phyloP scores from a whole-genome alignment of 1,284 basidiomycete genomes.

The Blastosporella zonata region DNA sequence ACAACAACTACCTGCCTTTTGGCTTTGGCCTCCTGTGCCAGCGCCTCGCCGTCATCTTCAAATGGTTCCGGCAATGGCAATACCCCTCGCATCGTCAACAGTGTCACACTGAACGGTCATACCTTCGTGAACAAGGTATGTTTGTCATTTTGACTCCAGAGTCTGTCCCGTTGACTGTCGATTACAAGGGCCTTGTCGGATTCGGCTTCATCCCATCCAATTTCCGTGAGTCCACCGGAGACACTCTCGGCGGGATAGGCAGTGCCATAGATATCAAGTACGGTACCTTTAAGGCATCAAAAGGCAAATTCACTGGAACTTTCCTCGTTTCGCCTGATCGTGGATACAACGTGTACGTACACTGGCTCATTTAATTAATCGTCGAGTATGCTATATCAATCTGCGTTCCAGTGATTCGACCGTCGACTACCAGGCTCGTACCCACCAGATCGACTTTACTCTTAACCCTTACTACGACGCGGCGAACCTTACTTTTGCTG shows the following conservation, averaged over 20 bases:
- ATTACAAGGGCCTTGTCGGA: constrained; percentile 34
- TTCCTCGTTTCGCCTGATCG: constrained; percentile 53
- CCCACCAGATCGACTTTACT: constrained; percentile 49
- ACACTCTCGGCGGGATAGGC: constrained; percentile 41
- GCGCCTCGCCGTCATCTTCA: constrained; percentile 2
- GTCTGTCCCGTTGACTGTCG: background rate
- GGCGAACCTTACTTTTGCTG: constrained; percentile 44
- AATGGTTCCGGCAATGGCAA: background rate
- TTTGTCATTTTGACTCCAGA: background rate
- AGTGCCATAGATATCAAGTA: constrained; percentile 39
- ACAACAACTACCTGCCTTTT: constrained; percentile 5
- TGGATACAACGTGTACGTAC: constrained; percentile 43
- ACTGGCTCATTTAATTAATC: background rate
- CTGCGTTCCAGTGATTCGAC: constrained; percentile 42
- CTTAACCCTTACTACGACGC: constrained; percentile 54
- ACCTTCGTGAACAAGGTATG: constrained; percentile 29
- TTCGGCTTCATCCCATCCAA: constrained; percentile 42
- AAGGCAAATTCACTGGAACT: constrained; percentile 33
- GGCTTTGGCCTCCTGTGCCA: constrained; percentile 5
- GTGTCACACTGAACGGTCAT: constrained; percentile 23
- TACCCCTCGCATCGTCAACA: constrained; percentile 1
- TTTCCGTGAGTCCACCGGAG: constrained; percentile 37
- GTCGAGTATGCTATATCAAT: too few relatives aligned
- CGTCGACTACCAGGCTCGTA: constrained; percentile 14
- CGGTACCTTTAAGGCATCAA: constrained; percentile 26